These are phyloP conservation scores for Rhododendron simsii DNA, from an alignment of 148 eudicot genomes.

Conservation along the genomic window DNA sequence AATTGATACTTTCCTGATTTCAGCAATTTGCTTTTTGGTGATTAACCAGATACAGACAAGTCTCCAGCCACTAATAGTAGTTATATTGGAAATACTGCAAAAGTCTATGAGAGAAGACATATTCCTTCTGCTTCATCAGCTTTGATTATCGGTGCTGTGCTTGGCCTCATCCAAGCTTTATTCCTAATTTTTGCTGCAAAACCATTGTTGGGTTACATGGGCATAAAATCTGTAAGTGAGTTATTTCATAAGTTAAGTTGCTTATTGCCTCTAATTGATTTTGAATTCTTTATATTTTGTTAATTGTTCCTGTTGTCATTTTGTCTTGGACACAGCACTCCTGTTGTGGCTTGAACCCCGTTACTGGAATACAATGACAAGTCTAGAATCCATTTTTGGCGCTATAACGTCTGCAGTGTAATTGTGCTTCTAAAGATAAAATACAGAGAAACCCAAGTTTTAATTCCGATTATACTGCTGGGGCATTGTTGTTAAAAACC, in stretches of 20 bases:
- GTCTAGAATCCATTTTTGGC: neutral
- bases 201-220: slow-evolving; percentile 27
- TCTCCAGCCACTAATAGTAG: neutral
- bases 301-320: neutral
- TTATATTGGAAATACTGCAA: neutral
- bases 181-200: slow-evolving; percentile 28
- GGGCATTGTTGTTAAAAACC: neutral
- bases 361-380: neutral
- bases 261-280: neutral
- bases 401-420: neutral
- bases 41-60: neutral
- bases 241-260: neutral
- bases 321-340: neutral
- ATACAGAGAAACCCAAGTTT: neutral
- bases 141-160: slow-evolving; percentile 25
- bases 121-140: slow-evolving; percentile 40
- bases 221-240: slow-evolving; percentile 25
- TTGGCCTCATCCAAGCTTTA: slow-evolving; percentile 34
- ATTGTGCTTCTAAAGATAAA: neutral
- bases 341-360: neutral
- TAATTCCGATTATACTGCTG: neutral
- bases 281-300: neutral
- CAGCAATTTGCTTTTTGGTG: slow-evolving; percentile 1
- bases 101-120: slow-evolving; percentile 20
- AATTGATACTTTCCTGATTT: neutral